Conservation (phyloP, 2,329 filamentous ascomycete genomes). For the Monosporascus ibericus region DNA sequence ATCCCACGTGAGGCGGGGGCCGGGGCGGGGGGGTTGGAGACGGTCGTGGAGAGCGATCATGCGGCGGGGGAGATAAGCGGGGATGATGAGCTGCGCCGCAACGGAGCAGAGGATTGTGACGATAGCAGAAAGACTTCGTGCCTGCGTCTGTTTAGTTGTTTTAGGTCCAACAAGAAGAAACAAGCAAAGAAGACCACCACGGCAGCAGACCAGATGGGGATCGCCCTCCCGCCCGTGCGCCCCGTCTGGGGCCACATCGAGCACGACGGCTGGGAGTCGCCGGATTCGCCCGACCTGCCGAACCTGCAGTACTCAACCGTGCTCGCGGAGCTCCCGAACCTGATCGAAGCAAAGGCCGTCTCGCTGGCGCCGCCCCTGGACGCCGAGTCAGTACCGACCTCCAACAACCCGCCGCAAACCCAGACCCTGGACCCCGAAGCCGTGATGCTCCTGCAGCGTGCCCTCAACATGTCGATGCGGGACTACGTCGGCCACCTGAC, state of each 20-base stretch:
- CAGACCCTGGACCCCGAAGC: constrained; percentile 57
- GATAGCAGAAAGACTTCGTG: not conserved
- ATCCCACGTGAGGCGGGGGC: constrained; percentile 22
- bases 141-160: constrained; percentile 12
- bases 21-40: constrained; percentile 7
- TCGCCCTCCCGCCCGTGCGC: constrained; percentile 44
- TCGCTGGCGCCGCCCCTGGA: constrained; percentile 66
- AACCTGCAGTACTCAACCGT: constrained; percentile 80
- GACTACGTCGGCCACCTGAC: constrained; percentile 72
- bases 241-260: constrained; percentile 74
- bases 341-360: constrained; percentile 91
- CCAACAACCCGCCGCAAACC: not conserved
- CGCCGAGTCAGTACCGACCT: constrained; percentile 31
- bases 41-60: constrained; percentile 4
- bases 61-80: constrained; percentile 2
- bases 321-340: constrained; percentile 74
- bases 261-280: constrained; percentile 85
- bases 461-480: constrained; percentile 65
- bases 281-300: constrained; percentile 65
- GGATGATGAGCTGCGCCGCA: not conserved
- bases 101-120: constrained; percentile 2
- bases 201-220: constrained; percentile 33
- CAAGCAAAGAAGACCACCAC: constrained; percentile 3
- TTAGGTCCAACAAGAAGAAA: constrained; percentile 22
- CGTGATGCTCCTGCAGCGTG: constrained; percentile 65